phyloP scores from a whole-genome alignment of 768 basidiomycete genomes.

The Boletus sensibilis region DNA sequence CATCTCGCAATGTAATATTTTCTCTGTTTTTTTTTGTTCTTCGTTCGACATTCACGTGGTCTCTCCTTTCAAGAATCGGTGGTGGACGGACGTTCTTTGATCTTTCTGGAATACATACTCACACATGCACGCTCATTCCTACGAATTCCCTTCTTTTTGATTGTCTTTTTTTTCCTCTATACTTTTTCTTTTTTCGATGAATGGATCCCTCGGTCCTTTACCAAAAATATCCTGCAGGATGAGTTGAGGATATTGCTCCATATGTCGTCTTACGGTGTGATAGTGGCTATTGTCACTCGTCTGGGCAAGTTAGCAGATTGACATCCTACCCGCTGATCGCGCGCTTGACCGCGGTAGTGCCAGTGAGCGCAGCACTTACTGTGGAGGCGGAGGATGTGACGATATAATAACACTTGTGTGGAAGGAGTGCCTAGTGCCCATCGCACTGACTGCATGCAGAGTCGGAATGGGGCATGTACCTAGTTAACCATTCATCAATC shows the following conservation, averaged over 20 bases:
- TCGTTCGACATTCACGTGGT: constrained; percentile 6
- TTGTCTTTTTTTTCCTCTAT: not conserved
- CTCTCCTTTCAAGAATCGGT: constrained; percentile 18
- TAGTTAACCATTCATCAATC: too few species aligned
- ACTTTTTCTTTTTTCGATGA: constrained; percentile 1
- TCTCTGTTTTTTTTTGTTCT: not conserved
- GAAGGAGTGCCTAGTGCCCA: too few species aligned
- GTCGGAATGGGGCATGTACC: too few species aligned
- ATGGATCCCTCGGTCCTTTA: constrained; percentile 18
- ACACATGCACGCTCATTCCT: constrained; percentile 32
- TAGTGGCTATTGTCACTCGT: too few species aligned
- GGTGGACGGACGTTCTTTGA: constrained; percentile 17
- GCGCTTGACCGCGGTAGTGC: too few species aligned
- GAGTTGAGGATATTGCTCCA: not conserved
- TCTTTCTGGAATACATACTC: constrained; percentile 29
- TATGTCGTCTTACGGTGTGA: not conserved
- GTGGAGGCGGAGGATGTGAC: too few species aligned
- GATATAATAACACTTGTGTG: too few species aligned
- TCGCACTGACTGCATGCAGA: too few species aligned
- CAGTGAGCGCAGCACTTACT: too few species aligned
- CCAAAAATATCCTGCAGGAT: not conserved
- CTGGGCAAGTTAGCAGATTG: too few species aligned
- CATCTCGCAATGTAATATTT: constrained; percentile 22
- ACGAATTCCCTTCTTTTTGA: not conserved
- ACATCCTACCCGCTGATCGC: too few species aligned